Evolutionary conservation across 768 basidiomycete genomes (phyloP), one percentile per base, ranked within the genome.

Genomic region (Hydnomerulius pinastri): DNA sequence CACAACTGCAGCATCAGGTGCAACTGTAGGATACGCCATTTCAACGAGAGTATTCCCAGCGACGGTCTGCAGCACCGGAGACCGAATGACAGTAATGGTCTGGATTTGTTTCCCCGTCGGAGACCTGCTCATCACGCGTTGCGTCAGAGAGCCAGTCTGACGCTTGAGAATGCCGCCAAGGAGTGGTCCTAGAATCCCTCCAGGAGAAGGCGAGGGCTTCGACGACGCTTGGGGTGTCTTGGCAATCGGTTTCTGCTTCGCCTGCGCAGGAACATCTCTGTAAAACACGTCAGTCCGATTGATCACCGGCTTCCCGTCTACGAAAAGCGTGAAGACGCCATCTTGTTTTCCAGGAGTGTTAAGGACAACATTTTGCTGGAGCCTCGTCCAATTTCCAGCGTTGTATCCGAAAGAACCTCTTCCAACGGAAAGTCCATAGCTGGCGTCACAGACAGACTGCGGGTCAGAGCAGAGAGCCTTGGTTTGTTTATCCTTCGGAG

Each of bases 291-390:
- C 86, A 1, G 66, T 58, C 9, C 82, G 72, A 23, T 74, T 62
- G 24, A 91, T 79, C 10, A 75, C 77, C n/a, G 56, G 59, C 48
- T 65, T 53, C 0, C 85, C 87, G 53, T 91, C 70, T n/a, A 89
- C 83, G 28, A 79, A 74, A 9, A 92, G 75, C 17, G 63, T 61
- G 63, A 92, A 90, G 0, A 57, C 61, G 3, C 90, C 90, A 57
- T 92, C 80, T 51, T 78, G 81, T 51, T 70, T 43, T 6, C 90
- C 90, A 0, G 89, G 88, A 0, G 85, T 87, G 59, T 92, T 92
- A 45, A 92, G 75, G 33, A 66, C 61, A 20, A 92, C 81, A 1
- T 80, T 85, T 64, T 92, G 90, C n/a, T 62, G 58, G 18, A 92
- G 71, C 29, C 71, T 79, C 35, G 90, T 91, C 90, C 90, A 93